A percentile compares a stretch with the other conserved stretches of the same genome.
phyloP scores from a whole-genome alignment of 2,329 filamentous ascomycete species.

The Pestalotiopsis sp. region DNA sequence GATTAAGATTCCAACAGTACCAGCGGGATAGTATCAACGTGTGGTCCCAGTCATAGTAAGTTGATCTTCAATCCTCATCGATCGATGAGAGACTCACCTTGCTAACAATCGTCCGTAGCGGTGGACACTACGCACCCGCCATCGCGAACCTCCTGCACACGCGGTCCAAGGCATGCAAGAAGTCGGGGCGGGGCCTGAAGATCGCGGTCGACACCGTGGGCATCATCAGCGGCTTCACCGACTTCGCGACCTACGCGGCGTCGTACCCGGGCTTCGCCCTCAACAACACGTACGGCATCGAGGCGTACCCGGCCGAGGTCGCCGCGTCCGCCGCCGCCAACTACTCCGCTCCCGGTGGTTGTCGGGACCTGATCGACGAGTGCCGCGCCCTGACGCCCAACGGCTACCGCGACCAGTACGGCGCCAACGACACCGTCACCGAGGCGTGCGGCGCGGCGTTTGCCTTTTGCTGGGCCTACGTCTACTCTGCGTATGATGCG shows the following conservation, averaged over 20 bases:
- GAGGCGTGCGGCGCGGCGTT: slow-evolving; percentile 1
- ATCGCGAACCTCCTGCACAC: slow-evolving; percentile 17
- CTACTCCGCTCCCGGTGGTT: background rate
- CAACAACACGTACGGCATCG: slow-evolving; percentile 66
- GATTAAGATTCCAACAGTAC: slow-evolving; percentile 45
- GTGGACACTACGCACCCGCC: slow-evolving; percentile 19
- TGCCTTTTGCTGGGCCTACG: slow-evolving; percentile 9
- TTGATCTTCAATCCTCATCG: background rate
- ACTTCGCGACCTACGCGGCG: slow-evolving; percentile 60
- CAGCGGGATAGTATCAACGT: slow-evolving; percentile 41
- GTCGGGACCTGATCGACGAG: background rate
- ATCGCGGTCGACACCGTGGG: slow-evolving; percentile 56
- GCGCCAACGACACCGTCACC: slow-evolving; percentile 1
- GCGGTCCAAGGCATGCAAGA: slow-evolving; percentile 1
- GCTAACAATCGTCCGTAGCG: slow-evolving; percentile 11
- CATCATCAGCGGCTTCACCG: slow-evolving; percentile 71
- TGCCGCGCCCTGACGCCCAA: slow-evolving; percentile 3
- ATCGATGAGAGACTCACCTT: background rate
- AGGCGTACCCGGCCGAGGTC: slow-evolving; percentile 50
- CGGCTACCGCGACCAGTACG: slow-evolving; percentile 3
- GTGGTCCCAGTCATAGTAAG: slow-evolving; percentile 34
- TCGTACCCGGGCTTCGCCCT: slow-evolving; percentile 57
- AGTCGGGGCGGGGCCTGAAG: background rate
- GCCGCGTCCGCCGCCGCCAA: slow-evolving; percentile 43
- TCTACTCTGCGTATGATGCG: slow-evolving; percentile 14